Base-by-base conservation (phyloP, 768 basidiomycete species). In the Boletus reticuloceps region DNA sequence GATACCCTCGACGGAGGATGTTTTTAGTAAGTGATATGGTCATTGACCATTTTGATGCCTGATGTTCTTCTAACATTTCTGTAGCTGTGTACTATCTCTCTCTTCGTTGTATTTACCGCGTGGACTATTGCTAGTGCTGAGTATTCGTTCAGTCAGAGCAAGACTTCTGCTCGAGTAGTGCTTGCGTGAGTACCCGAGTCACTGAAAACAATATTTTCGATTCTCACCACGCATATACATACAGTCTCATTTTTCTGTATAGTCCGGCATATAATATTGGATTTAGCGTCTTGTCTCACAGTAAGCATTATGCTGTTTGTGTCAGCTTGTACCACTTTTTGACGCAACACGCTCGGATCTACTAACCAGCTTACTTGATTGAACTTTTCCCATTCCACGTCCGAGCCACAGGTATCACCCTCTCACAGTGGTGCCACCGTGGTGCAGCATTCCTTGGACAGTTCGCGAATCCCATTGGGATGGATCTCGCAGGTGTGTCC, bases 341-440 rank as follows among this genome's bases (percentile, higher is more conserved):
- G 20, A 41, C 57, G 13, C 31, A 31, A 12, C 34, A 12, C 14
- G 14, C 34, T 36, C 5, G 6, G 34, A 31, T 9, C 4, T 25
- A n/a, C n/a, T n/a, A 8, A 42, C 34, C 60, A 50, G 39, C 49
- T 8, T 50, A 17, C 32, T 42, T 85, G 56, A 82, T 85, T n/a
- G 85, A 86, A 59, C 64, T 86, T 29, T 86, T 86, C 75, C 84
- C 85, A 0, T 86, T 75, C 70, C 79, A 82, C 55, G 76, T 77
- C 31, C 82, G 85, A 55, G 78, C 84, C 2, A 81, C 78, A 64
- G 85, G 85, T 37, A 78, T 86, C 51, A 70, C 83, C 6, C 61
- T 85, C 22, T 85, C 81, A 73, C 82, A 85, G 59, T 81, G 77
- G 75, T 82, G 78, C 66, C 73, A 78, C 43, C 79, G 83, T 14